Evolutionary conservation across 2,329 filamentous ascomycete species (phyloP).

Genomic region (Lecanosticta acicola): DNA sequence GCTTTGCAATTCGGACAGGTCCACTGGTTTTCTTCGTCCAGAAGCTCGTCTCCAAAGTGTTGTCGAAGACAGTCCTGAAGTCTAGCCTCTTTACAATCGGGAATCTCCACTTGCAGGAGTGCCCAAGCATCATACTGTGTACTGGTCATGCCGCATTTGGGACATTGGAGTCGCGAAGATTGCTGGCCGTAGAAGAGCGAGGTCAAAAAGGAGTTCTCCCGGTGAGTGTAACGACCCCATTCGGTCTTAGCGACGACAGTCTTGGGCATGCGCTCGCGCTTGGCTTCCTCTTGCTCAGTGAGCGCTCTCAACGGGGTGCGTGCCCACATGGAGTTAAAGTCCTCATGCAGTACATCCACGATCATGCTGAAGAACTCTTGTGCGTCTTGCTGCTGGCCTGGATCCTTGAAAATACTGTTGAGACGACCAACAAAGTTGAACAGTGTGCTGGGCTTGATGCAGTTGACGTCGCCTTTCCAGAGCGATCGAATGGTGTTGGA

Average conservation of each 20-base stretch:
- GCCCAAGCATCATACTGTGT: constrained; percentile 68
- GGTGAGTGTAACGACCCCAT: constrained; percentile 65
- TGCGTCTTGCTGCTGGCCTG: constrained; percentile 74
- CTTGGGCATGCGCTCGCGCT: constrained; percentile 55
- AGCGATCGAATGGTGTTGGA: constrained; percentile 56
- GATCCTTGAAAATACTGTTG: constrained; percentile 53
- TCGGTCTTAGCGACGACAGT: constrained; percentile 64
- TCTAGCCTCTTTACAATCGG: constrained; percentile 54
- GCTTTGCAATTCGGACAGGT: constrained; percentile 70
- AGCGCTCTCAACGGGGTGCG: constrained; percentile 53
- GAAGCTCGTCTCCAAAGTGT: constrained; percentile 61
- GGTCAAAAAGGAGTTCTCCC: constrained; percentile 75
- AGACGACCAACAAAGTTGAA: constrained; percentile 58
- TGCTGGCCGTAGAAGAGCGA: constrained; percentile 72
- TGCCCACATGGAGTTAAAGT: constrained; percentile 68
- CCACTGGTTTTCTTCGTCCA: constrained; percentile 64
- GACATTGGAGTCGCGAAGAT: constrained; percentile 56
- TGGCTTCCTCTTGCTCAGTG: constrained; percentile 55
- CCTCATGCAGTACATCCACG: constrained; percentile 74
- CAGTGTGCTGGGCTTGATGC: constrained; percentile 44
- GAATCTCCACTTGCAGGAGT: constrained; percentile 65
- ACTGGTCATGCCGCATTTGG: constrained; percentile 56
- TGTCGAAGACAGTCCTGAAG: constrained; percentile 65
- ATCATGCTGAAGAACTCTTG: constrained; percentile 85
- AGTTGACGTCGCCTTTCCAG: constrained; percentile 54